Base-by-base conservation (phyloP, 1,139 yeast species). In the Candida albicans region DNA sequence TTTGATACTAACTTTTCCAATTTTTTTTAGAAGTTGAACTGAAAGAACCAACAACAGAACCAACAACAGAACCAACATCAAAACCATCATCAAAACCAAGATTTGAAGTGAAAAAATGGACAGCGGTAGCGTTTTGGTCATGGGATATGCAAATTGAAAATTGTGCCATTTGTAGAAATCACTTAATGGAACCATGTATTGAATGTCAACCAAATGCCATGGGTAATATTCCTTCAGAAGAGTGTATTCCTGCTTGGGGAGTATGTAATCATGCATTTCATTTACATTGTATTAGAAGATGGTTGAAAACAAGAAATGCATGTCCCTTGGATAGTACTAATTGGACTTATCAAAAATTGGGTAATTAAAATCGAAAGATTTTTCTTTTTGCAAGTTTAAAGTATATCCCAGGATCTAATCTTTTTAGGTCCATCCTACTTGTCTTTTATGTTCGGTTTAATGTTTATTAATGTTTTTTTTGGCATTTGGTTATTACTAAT, bases 41-140 rank as follows among this genome's bases (percentile, higher is more conserved):
- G 12, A 41, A 40, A 33, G 46, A 46, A 35, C 27, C 47, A 12
- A 36, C 37, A n/a, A n/a, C n/a, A n/a, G n/a, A n/a, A n/a, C 25
- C 27, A n/a, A n/a, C n/a, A n/a, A n/a, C 10, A 27, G 8, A 10
- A 27, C 25, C 40, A 27, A 14, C 44, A 22, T 39, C 47, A 34
- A 35, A n/a, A n/a, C n/a, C n/a, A n/a, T n/a, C 42, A 31, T 15
- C 44, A 31, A 71, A 71, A 46, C 71, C 70, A 41, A 63, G 70
- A 45, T 74, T 74, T 47, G 79, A 74, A 51, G 77, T 74, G 24
- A 74, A 73, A 56, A 74, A 74, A 72, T 93, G 99, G 99, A 90
- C 96, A 12, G 98, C 99, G 0, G 99, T 95, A 42, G 98, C 99
- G 13, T 90, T 93, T 61, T 95, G 99, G 99, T 90, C 97, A 1